A percentile compares a stretch with the other conserved stretches of the same genome.
These are phyloP conservation scores for Euphorbia schlechtendalii DNA, from an alignment of 441 rosid genomes.

Conservation along the genomic window DNA sequence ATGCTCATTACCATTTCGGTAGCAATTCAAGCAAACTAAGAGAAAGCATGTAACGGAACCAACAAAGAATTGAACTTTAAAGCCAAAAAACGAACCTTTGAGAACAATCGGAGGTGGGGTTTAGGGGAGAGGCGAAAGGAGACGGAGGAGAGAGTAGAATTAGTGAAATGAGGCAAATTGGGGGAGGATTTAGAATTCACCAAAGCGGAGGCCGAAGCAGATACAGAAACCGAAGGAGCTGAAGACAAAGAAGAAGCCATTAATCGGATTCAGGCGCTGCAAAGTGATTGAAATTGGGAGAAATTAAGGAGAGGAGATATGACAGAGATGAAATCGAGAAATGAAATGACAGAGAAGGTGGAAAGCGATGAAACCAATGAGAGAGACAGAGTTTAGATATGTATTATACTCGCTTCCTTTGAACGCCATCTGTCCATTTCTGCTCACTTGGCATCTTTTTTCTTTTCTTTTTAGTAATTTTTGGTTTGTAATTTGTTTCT, in stretches of 20 bases:
- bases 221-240: slow-evolving; percentile 16
- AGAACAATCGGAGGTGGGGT: slow-evolving; percentile 40
- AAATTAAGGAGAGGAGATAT: not conserved
- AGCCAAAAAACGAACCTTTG: slow-evolving; percentile 35
- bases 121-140: slow-evolving; percentile 35
- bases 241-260: slow-evolving; percentile 31
- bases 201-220: slow-evolving; percentile 16
- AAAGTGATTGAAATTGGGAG: slow-evolving; percentile 2
- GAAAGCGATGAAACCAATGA: slow-evolving; percentile 19
- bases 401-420: not conserved
- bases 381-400: not conserved
- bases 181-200: slow-evolving; percentile 15
- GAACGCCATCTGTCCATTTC: not conserved
- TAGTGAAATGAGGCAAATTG: slow-evolving; percentile 12
- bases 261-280: not conserved
- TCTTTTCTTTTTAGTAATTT: too few species aligned
- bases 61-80: not conserved
- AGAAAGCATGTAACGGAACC: not conserved
- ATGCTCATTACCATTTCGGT: not conserved
- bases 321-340: not conserved
- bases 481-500: too few species aligned
- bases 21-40: not conserved
- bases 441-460: not conserved
- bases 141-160: not conserved
- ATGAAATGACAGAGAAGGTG: not conserved